These are phyloP conservation scores for Penicillium sp. DNA, from an alignment of 2,329 filamentous ascomycete species.

Conservation along the genomic window DNA sequence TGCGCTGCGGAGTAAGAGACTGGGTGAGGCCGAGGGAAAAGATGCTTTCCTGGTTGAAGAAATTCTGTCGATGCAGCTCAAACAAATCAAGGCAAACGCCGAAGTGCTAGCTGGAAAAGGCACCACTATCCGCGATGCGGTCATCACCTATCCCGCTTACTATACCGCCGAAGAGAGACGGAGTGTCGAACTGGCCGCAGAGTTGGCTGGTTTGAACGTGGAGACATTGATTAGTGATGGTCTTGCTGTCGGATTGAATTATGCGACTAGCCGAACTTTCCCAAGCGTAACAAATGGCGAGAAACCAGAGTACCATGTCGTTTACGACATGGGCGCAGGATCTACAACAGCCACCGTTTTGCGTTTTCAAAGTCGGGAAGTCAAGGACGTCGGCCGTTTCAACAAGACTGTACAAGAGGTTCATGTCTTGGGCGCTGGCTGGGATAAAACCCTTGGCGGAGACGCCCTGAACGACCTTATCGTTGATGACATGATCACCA, in stretches of 20 bases:
- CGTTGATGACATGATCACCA: slow-evolving; percentile 78
- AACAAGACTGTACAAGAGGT: slow-evolving; percentile 98
- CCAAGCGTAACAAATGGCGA: slow-evolving; percentile 76
- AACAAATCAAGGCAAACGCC: slow-evolving; percentile 85
- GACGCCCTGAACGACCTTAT: slow-evolving; percentile 85
- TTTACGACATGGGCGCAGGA: slow-evolving; percentile 97
- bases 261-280: slow-evolving; percentile 87
- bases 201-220: slow-evolving; percentile 82
- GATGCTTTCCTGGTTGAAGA: slow-evolving; percentile 75
- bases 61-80: slow-evolving; percentile 90
- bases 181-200: slow-evolving; percentile 76
- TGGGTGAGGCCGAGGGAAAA: slow-evolving; percentile 61
- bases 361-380: slow-evolving; percentile 79
- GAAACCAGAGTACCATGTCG: slow-evolving; percentile 84
- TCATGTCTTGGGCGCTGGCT: slow-evolving; percentile 79
- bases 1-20: slow-evolving; percentile 72
- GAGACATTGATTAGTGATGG: slow-evolving; percentile 84
- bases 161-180: slow-evolving; percentile 88
- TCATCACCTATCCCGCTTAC: slow-evolving; percentile 86
- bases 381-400: slow-evolving; percentile 88
- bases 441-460: slow-evolving; percentile 85
- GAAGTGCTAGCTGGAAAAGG: slow-evolving; percentile 75
- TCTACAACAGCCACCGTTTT: slow-evolving; percentile 87
- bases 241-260: slow-evolving; percentile 88
- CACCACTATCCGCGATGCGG: slow-evolving; percentile 69